Conservation (phyloP, 176 grass and related monocot species). For the Avena eriantha region DNA sequence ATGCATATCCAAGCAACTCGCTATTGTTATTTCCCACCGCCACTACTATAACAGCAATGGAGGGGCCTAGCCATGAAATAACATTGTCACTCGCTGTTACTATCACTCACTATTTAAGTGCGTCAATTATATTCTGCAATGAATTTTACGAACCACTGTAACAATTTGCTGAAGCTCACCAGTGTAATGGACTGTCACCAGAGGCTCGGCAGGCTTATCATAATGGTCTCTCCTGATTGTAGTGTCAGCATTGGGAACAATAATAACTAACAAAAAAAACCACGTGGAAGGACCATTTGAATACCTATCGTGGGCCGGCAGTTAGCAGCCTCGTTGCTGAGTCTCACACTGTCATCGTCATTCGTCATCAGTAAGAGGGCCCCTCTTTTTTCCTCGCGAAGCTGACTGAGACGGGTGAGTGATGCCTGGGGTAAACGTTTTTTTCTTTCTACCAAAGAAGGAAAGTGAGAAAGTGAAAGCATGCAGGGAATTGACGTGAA, state of each 20-base stretch:
- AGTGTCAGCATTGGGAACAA: constrained; percentile 11
- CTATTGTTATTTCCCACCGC: neutral
- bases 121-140: neutral
- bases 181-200: neutral
- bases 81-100: neutral
- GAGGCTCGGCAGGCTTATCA: neutral
- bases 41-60: neutral
- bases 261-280: constrained; percentile 2
- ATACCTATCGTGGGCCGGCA: neutral
- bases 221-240: neutral
- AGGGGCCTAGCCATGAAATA: neutral
- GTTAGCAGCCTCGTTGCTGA: neutral
- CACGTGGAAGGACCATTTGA: constrained; percentile 35
- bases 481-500: constrained; percentile 35
- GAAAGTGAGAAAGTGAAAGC: neutral
- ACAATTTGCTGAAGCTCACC: neutral
- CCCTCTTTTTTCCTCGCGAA: neutral
- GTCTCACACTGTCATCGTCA: neutral
- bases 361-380: neutral
- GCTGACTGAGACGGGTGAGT: neutral
- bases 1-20: neutral
- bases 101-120: neutral
- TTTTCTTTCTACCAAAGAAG: constrained; percentile 16
- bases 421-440: neutral
- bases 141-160: neutral